Conservation (phyloP, 345 rosid genomes). For the Excoecaria cochinchinensis region DNA sequence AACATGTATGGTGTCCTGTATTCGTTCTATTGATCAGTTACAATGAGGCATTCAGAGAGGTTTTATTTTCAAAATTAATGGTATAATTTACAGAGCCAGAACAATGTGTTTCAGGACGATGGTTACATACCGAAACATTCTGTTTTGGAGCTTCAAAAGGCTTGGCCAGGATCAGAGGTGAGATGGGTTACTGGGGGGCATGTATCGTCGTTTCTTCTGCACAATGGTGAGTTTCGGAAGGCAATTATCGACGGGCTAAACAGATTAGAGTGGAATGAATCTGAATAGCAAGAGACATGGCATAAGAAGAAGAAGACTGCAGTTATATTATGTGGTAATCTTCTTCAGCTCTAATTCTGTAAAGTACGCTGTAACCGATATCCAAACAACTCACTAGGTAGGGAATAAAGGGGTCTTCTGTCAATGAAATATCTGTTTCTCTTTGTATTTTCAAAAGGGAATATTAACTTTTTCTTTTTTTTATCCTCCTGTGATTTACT, state of each 20-base stretch:
- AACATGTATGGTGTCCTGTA: neutral
- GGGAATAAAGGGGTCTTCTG: constrained; percentile 5
- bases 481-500: neutral
- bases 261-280: constrained; percentile 84
- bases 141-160: constrained; percentile 90
- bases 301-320: neutral
- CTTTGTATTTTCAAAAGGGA: neutral
- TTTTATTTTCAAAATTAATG: neutral
- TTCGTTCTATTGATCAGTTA: neutral
- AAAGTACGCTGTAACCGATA: constrained; percentile 21
- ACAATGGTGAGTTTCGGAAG: constrained; percentile 71
- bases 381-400: constrained; percentile 12
- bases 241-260: constrained; percentile 78
- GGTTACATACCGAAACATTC: constrained; percentile 97
- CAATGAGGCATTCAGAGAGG: neutral
- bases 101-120: constrained; percentile 64
- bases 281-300: constrained; percentile 38
- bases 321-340: constrained; percentile 13
- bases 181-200: constrained; percentile 99
- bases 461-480: neutral
- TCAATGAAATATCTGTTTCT: constrained; percentile 18
- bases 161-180: constrained; percentile 99
- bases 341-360: constrained; percentile 18
- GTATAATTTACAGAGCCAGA: neutral
- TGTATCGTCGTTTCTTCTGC: constrained; percentile 85